Evolutionary conservation across 768 basidiomycete genomes (phyloP).

Genomic region (Amanita phalloides): DNA sequence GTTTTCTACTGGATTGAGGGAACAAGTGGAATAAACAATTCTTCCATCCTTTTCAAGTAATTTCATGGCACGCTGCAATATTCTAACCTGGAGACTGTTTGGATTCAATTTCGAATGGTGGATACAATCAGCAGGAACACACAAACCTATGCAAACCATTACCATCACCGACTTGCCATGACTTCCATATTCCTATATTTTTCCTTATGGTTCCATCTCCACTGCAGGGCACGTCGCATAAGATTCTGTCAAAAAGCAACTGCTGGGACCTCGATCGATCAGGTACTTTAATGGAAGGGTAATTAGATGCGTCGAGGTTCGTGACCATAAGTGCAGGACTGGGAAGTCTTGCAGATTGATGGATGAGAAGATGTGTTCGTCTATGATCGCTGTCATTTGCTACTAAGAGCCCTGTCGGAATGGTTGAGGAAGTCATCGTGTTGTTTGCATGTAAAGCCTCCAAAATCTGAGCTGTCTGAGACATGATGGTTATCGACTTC

Average conservation of each 20-base stretch:
- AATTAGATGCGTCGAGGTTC: slow-evolving; percentile 89
- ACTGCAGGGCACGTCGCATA: slow-evolving; percentile 96
- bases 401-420: slow-evolving; percentile 78
- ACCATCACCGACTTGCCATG: slow-evolving; percentile 82
- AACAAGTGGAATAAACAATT: slow-evolving; percentile 97
- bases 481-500: neutral
- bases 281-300: slow-evolving; percentile 51
- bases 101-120: slow-evolving; percentile 4
- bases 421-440: slow-evolving; percentile 48
- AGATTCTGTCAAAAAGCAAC: slow-evolving; percentile 82
- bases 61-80: slow-evolving; percentile 87
- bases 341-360: slow-evolving; percentile 91
- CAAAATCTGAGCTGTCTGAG: slow-evolving; percentile 86
- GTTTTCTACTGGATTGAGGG: slow-evolving; percentile 93
- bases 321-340: slow-evolving; percentile 91
- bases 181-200: slow-evolving; percentile 91
- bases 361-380: slow-evolving; percentile 92
- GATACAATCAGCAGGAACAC: neutral
- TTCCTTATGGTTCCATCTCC: slow-evolving; percentile 96
- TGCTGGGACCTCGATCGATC: slow-evolving; percentile 28
- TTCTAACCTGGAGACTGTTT: slow-evolving; percentile 79
- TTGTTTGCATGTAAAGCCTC: slow-evolving; percentile 87
- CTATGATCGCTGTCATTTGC: slow-evolving; percentile 96
- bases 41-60: slow-evolving; percentile 76
- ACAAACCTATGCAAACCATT: slow-evolving; percentile 79